These are phyloP conservation scores for Alopecurus myosuroides DNA, from an alignment of 176 grass and related monocot genomes.

Conservation along the genomic window DNA sequence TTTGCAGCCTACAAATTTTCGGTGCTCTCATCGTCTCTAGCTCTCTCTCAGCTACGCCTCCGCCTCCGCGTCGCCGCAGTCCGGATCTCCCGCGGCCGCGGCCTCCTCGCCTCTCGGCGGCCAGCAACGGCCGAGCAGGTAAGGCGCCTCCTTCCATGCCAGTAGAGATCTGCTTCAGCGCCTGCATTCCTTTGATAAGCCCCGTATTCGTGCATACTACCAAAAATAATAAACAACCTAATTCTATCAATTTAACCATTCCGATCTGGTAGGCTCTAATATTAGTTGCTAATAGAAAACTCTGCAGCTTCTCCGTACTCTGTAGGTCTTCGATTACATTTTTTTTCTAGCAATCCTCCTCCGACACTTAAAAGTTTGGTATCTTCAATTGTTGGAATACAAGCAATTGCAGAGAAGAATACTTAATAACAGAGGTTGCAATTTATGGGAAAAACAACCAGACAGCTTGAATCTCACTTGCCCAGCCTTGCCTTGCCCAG, in stretches of 20 bases:
- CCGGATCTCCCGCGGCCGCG: neutral
- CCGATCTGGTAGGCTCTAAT: neutral
- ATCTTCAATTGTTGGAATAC: neutral
- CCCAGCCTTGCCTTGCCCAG: neutral
- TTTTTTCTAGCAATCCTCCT: neutral
- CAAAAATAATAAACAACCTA: neutral
- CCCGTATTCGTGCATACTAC: neutral
- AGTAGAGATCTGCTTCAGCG: neutral
- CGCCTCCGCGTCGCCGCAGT: neutral
- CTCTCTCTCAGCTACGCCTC: neutral
- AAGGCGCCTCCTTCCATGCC: neutral
- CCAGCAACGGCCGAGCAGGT: neutral
- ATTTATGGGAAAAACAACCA: neutral
- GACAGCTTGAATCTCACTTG: neutral
- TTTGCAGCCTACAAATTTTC: neutral
- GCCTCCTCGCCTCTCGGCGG: neutral
- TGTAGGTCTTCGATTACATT: neutral
- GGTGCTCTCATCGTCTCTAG: neutral
- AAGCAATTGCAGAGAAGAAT: neutral
- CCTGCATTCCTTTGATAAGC: neutral
- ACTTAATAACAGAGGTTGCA: neutral
- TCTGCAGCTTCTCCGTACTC: neutral
- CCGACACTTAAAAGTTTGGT: neutral
- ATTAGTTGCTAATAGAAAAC: neutral
- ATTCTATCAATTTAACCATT: neutral